Evolutionary conservation across 805 yeast species (phyloP), one percentile per base, ranked within the genome.

Genomic region (Nematodospora valgi): DNA sequence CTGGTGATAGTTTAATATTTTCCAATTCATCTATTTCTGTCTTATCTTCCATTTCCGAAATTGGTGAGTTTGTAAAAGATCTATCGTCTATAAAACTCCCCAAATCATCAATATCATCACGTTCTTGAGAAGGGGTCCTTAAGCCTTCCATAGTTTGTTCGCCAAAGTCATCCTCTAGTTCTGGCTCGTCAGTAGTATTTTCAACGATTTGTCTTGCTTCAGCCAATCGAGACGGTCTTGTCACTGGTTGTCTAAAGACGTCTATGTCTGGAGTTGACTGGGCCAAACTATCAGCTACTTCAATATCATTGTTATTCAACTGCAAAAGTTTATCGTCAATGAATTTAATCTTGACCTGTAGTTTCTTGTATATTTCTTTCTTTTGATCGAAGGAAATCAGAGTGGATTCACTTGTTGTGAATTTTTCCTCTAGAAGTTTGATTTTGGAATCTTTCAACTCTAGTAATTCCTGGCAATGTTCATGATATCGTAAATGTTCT

Each of bases 331-430:
- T 22, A 8, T 14, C 9, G 23, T 34, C n/a, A 35, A 27, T 2
- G 22, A 16, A 10, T 17, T 12, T 13, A 39, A 27, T 17, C 18
- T 43, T 39, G 5, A 35, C 31, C 17, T 54, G 52, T n/a, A 58
- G 37, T 5, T 35, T 27, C 8, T 35, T 27, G 28, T 56, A 43
- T 27, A 31, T 21, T 19, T 31, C 9, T 15, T 52, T 44, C 40
- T 65, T 65, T 6, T 59, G 60, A 39, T 64, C 70, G 5, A 59
- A 41, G 4, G 69, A 62, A 8, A 64, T 52, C 5, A 68, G 55
- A 1, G 70, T 58, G 4, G 68, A 61, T 37, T 62, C 68, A 35
- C 52, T 58, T 7, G 56, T 52, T 4, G 49, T 41, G 32, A 58
- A 56, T 30, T 65, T 39, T 32, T 60, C 54, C n/a, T 51, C 39